phyloP scores from a whole-genome alignment of 2,329 filamentous ascomycete genomes.

The Lojkania enalia region DNA sequence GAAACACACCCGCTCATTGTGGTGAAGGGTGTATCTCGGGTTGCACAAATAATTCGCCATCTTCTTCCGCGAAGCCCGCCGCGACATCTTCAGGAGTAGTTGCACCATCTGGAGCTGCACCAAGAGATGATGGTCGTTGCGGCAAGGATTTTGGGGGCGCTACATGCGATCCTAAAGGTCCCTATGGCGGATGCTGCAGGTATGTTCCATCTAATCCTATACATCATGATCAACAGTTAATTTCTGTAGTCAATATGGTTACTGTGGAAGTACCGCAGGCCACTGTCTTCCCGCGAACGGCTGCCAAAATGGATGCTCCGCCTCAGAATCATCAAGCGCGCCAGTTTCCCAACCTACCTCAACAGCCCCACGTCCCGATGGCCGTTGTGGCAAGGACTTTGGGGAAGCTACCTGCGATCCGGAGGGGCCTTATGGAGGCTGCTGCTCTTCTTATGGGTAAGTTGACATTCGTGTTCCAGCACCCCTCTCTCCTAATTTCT shows the following conservation, averaged over 20 bases:
- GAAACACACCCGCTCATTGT: slow-evolving; percentile 47
- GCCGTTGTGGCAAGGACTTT: slow-evolving; percentile 31
- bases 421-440: slow-evolving; percentile 21
- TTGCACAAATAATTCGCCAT: slow-evolving; percentile 22
- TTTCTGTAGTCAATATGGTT: slow-evolving; percentile 23
- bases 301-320: slow-evolving; percentile 47
- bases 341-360: slow-evolving; percentile 3
- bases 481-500: slow-evolving; percentile 9
- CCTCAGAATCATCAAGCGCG: slow-evolving; percentile 17
- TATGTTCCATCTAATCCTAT: slow-evolving; percentile 10
- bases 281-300: slow-evolving; percentile 35
- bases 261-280: slow-evolving; percentile 38
- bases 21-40: slow-evolving; percentile 42
- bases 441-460: slow-evolving; percentile 26
- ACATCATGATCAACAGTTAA: neutral
- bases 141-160: slow-evolving; percentile 46
- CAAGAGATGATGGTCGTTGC: slow-evolving; percentile 45
- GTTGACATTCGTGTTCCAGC: slow-evolving; percentile 4
- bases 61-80: slow-evolving; percentile 11
- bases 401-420: slow-evolving; percentile 26
- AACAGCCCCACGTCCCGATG: slow-evolving; percentile 22
- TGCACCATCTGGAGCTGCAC: slow-evolving; percentile 16
- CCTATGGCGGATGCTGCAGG: slow-evolving; percentile 44
- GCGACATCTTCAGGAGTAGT: slow-evolving; percentile 10
- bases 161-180: slow-evolving; percentile 45